Evolutionary conservation across 768 basidiomycete genomes (phyloP).

Genomic region (Myochromella boudieri): DNA sequence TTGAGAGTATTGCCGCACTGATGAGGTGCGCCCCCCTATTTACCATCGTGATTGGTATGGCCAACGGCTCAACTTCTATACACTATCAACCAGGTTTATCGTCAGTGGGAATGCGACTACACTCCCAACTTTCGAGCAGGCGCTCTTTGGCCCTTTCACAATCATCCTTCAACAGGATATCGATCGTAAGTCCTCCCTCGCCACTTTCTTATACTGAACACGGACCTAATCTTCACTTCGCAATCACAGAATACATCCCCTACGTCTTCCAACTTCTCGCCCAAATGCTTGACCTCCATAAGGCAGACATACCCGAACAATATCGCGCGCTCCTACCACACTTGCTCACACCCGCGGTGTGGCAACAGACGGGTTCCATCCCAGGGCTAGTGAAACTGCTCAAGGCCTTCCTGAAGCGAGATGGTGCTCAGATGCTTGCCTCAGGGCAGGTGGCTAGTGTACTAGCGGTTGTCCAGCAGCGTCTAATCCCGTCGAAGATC

Average conservation of each 20-base stretch:
- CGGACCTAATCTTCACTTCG: neutral
- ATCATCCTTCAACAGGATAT: conserved; percentile 90
- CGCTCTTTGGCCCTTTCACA: conserved; percentile 85
- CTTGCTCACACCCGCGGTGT: conserved; percentile 80
- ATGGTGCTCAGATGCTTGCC: conserved; percentile 63
- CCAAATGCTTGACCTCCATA: conserved; percentile 90
- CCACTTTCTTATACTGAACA: neutral
- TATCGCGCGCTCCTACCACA: conserved; percentile 82
- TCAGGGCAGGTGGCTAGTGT: conserved; percentile 74
- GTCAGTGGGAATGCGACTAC: conserved; percentile 68
- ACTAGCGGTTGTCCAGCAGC: conserved; percentile 87
- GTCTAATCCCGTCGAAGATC: conserved; percentile 80
- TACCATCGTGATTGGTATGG: neutral
- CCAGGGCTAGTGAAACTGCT: conserved; percentile 90
- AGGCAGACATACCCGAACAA: conserved; percentile 59
- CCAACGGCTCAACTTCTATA: conserved; percentile 1
- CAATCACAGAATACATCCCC: conserved; percentile 89
- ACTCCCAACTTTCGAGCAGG: conserved; percentile 72
- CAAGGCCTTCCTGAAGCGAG: conserved; percentile 78
- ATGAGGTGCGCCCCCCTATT: conserved; percentile 60
- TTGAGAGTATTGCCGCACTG: conserved; percentile 93
- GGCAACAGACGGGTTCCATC: conserved; percentile 94
- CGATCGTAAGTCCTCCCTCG: conserved; percentile 58
- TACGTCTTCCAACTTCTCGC: conserved; percentile 97
- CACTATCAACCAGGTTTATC: conserved; percentile 58